phyloP scores from a whole-genome alignment of 805 yeast genomes.

The Pichia cephalocereana region DNA sequence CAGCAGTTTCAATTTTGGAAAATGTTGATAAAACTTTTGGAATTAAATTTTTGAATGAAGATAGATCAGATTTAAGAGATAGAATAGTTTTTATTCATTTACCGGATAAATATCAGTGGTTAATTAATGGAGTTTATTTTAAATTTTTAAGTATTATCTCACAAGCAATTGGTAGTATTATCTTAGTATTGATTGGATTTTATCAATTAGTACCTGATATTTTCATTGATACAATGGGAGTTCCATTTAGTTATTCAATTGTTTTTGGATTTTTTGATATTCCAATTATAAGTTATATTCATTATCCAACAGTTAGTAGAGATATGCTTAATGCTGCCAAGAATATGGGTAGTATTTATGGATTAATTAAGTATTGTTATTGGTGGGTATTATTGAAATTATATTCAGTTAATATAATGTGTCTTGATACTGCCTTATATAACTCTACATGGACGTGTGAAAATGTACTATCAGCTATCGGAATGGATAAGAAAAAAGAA shows the following conservation, averaged over 20 bases:
- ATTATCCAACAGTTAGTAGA: constrained; percentile 81
- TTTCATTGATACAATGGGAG: constrained; percentile 93
- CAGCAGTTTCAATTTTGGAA: constrained; percentile 18
- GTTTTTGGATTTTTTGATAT: constrained; percentile 47
- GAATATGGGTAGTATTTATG: constrained; percentile 9
- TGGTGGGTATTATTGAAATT: constrained; percentile 61
- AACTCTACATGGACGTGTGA: constrained; percentile 90
- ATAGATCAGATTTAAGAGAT: constrained; percentile 13
- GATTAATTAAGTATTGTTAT: constrained; percentile 43
- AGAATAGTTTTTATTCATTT: constrained; percentile 26
- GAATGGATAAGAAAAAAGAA: constrained; percentile 1
- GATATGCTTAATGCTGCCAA: constrained; percentile 50
- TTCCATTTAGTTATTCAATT: constrained; percentile 76
- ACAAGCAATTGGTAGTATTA: constrained; percentile 74
- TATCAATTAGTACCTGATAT: constrained; percentile 67
- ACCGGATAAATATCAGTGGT: constrained; percentile 29
- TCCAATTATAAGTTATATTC: constrained; percentile 86
- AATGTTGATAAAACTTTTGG: constrained; percentile 22
- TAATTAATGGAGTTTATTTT: constrained; percentile 70
- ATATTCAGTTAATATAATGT: constrained; percentile 60
- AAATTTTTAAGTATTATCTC: constrained; percentile 73
- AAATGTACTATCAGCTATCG: constrained; percentile 66
- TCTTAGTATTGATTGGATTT: constrained; percentile 65
- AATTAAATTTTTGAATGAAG: constrained; percentile 16
- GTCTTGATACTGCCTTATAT: constrained; percentile 55